Evolutionary conservation across 1,139 yeast genomes (phyloP).

Genomic region (Yamadazyma epiphylla): DNA sequence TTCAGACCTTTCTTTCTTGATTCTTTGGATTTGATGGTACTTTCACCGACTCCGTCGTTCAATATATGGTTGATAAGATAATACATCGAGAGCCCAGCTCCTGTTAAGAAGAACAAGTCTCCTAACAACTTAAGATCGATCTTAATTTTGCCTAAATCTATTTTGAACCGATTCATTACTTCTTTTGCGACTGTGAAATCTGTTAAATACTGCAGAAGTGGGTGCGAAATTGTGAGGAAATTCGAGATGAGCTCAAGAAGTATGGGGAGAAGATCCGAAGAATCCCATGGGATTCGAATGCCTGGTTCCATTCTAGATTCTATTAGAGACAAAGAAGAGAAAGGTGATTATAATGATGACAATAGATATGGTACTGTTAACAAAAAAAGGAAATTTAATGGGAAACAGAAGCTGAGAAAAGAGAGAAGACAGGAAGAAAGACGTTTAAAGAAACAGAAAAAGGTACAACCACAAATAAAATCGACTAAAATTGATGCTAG

Average conservation of each 20-base stretch:
- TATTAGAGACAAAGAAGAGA: conserved; percentile 44
- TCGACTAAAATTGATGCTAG: conserved; percentile 1
- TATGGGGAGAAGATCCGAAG: conserved; percentile 10
- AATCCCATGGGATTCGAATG: conserved; percentile 50
- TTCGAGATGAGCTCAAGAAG: conserved; percentile 9
- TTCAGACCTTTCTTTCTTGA: conserved; percentile 64
- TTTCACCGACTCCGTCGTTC: conserved; percentile 49
- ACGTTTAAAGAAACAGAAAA: conserved; percentile 45
- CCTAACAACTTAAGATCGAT: conserved; percentile 54
- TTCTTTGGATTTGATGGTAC: conserved; percentile 57
- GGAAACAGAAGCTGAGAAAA: conserved; percentile 41
- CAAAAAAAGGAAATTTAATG: conserved; percentile 21
- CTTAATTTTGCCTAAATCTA: conserved; percentile 41
- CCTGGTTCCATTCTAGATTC: conserved; percentile 70
- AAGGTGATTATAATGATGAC: conserved; percentile 40
- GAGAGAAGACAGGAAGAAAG: conserved; percentile 58
- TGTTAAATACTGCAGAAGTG: not conserved
- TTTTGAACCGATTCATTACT: conserved; percentile 29
- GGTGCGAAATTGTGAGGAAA: conserved; percentile 2
- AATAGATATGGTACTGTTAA: conserved; percentile 21
- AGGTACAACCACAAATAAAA: conserved; percentile 2
- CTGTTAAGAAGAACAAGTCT: conserved; percentile 70
- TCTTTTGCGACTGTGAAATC: not conserved
- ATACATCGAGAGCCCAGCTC: conserved; percentile 80
- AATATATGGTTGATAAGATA: conserved; percentile 61